These are phyloP conservation scores for Solanum appendiculatum DNA, from an alignment of 257 asterid species.

Conservation along the genomic window DNA sequence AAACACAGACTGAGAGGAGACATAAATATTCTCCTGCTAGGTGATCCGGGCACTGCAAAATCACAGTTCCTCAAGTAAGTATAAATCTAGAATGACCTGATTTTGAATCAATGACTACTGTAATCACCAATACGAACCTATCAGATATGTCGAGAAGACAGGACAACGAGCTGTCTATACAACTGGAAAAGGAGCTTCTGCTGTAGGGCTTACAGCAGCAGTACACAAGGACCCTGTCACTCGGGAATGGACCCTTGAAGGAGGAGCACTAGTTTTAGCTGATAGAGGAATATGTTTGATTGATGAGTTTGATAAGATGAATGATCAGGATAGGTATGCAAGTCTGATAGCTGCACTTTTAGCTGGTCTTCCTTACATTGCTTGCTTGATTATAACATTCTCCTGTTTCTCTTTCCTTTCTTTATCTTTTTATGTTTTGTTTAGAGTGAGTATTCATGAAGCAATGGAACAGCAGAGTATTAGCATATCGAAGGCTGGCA, in stretches of 20 bases:
- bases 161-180: constrained; percentile 97
- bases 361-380: not conserved
- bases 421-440: not conserved
- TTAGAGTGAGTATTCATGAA: constrained; percentile 97
- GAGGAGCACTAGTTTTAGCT: constrained; percentile 98
- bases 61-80: constrained; percentile 96
- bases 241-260: constrained; percentile 98
- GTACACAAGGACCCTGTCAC: constrained; percentile 99
- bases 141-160: constrained; percentile 88
- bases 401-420: not conserved
- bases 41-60: constrained; percentile 99
- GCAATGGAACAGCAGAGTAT: constrained; percentile 99
- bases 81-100: not conserved
- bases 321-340: constrained; percentile 87
- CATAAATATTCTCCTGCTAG: constrained; percentile 86
- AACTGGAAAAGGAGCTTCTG: constrained; percentile 99
- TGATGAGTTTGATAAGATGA: constrained; percentile 98
- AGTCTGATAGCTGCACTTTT: not conserved
- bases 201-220: constrained; percentile 98
- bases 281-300: constrained; percentile 99
- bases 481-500: constrained; percentile 98
- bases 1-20: constrained; percentile 92
- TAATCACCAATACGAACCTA: not conserved
- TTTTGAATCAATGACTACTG: constrained; percentile 4
- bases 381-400: constrained; percentile 5